Evolutionary conservation across 129 eudicot genomes (phyloP).

Genomic region (Silybum marianum): DNA sequence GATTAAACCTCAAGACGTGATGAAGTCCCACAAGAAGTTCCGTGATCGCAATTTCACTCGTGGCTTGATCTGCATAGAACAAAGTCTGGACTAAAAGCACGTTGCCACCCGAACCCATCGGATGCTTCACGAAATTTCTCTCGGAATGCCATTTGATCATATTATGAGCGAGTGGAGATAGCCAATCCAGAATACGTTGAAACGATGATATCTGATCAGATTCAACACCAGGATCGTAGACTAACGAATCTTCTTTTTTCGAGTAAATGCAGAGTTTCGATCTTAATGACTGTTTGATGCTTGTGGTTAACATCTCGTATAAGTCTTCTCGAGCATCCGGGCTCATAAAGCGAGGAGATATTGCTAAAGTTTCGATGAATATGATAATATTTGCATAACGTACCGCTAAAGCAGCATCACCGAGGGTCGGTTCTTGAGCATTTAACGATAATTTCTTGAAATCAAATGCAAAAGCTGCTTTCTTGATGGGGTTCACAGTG

Average conservation of each 20-base stretch:
- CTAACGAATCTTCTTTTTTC: conserved; percentile 42
- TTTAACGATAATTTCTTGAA: conserved; percentile 38
- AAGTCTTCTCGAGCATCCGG: conserved; percentile 84
- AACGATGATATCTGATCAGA: conserved; percentile 55
- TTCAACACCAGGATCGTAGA: conserved; percentile 55
- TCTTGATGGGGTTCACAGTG: conserved; percentile 17
- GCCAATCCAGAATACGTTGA: conserved; percentile 76
- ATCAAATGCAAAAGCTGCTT: conserved; percentile 26
- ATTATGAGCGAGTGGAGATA: conserved; percentile 94
- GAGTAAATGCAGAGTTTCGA: conserved; percentile 51
- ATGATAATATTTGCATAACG: conserved; percentile 80
- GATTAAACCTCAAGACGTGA: conserved; percentile 57
- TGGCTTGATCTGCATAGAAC: conserved; percentile 68
- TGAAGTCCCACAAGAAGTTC: conserved; percentile 88
- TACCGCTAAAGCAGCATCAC: conserved; percentile 71
- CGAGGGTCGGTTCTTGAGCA: conserved; percentile 65
- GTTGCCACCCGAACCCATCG: conserved; percentile 45
- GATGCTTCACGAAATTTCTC: conserved; percentile 82
- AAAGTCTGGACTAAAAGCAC: conserved; percentile 86
- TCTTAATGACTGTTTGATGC: conserved; percentile 58
- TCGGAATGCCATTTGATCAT: conserved; percentile 90
- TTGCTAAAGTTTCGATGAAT: conserved; percentile 69
- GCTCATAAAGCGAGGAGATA: conserved; percentile 70
- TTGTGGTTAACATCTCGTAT: conserved; percentile 72
- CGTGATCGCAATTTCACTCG: conserved; percentile 71